Evolutionary conservation across 345 rosid species (phyloP).

Genomic region (Durio zibethinus): DNA sequence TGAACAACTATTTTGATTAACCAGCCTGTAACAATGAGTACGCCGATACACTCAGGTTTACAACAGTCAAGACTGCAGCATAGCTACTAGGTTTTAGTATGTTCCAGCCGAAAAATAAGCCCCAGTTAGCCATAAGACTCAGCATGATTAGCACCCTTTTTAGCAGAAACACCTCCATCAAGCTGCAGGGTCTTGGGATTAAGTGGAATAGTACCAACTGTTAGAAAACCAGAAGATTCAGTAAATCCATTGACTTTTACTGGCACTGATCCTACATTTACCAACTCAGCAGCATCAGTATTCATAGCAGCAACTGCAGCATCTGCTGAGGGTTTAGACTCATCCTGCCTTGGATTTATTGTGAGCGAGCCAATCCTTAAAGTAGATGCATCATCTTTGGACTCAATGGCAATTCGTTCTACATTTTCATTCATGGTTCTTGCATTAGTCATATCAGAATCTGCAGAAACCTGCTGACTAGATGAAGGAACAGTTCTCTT

Average conservation of each 20-base stretch:
- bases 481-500: slow-evolving; percentile 20
- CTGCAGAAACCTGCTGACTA: slow-evolving; percentile 15
- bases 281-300: slow-evolving; percentile 27
- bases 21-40: neutral
- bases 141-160: slow-evolving; percentile 6
- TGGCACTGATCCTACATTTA: slow-evolving; percentile 69
- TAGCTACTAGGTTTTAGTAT: neutral
- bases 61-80: slow-evolving; percentile 15
- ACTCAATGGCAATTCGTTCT: slow-evolving; percentile 16
- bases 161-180: slow-evolving; percentile 25
- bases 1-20: neutral
- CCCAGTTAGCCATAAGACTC: slow-evolving; percentile 14
- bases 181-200: slow-evolving; percentile 45
- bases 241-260: slow-evolving; percentile 59
- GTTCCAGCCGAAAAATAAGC: neutral
- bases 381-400: slow-evolving; percentile 22
- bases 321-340: slow-evolving; percentile 18
- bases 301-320: slow-evolving; percentile 18
- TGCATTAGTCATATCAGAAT: slow-evolving; percentile 16
- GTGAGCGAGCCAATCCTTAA: slow-evolving; percentile 36
- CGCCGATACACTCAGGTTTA: neutral
- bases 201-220: slow-evolving; percentile 63
- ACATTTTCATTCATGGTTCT: slow-evolving; percentile 9
- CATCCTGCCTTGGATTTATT: slow-evolving; percentile 30
- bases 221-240: slow-evolving; percentile 41